phyloP scores from a whole-genome alignment of 2,329 filamentous ascomycete genomes.

The Sarocladium oryzae region DNA sequence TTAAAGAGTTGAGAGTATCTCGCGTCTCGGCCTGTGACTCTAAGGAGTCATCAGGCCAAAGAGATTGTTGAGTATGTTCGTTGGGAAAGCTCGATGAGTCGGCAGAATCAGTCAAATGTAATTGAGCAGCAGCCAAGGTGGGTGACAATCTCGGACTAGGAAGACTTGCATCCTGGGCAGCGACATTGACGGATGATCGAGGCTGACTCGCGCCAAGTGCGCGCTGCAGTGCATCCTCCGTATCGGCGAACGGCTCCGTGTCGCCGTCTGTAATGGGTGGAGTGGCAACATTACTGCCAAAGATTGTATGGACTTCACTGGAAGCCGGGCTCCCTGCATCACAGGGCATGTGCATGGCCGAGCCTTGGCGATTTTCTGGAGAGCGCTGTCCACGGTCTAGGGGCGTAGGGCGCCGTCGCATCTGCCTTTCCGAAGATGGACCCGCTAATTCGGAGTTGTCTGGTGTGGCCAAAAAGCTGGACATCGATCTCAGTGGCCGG shows the following conservation, averaged over 20 bases:
- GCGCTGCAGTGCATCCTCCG: slow-evolving; percentile 41
- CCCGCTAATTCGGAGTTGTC: slow-evolving; percentile 43
- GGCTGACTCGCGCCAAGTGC: slow-evolving; percentile 34
- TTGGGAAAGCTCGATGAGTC: slow-evolving; percentile 26
- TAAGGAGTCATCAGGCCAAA: slow-evolving; percentile 37
- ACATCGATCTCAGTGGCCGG: slow-evolving; percentile 17
- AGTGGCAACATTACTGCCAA: slow-evolving; percentile 61
- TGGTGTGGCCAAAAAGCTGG: slow-evolving; percentile 47
- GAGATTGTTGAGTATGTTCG: slow-evolving; percentile 20
- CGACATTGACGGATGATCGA: slow-evolving; percentile 55
- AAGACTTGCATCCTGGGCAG: slow-evolving; percentile 81
- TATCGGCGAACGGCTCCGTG: slow-evolving; percentile 16
- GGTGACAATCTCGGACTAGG: slow-evolving; percentile 93
- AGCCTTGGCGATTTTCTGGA: slow-evolving; percentile 35
- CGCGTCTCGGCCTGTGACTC: slow-evolving; percentile 23
- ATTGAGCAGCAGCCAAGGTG: slow-evolving; percentile 67
- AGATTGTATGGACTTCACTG: slow-evolving; percentile 52
- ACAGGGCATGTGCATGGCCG: slow-evolving; percentile 28
- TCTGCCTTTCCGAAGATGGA: slow-evolving; percentile 23
- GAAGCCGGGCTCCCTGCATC: slow-evolving; percentile 45
- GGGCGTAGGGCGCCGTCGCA: slow-evolving; percentile 34
- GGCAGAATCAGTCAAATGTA: slow-evolving; percentile 39
- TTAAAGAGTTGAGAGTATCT: slow-evolving; percentile 18
- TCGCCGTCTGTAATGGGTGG: slow-evolving; percentile 68
- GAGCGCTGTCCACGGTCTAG: slow-evolving; percentile 37